These are phyloP conservation scores for Xylaria bambusicola DNA, from an alignment of 495 filamentous ascomycete genomes.

Conservation along the genomic window DNA sequence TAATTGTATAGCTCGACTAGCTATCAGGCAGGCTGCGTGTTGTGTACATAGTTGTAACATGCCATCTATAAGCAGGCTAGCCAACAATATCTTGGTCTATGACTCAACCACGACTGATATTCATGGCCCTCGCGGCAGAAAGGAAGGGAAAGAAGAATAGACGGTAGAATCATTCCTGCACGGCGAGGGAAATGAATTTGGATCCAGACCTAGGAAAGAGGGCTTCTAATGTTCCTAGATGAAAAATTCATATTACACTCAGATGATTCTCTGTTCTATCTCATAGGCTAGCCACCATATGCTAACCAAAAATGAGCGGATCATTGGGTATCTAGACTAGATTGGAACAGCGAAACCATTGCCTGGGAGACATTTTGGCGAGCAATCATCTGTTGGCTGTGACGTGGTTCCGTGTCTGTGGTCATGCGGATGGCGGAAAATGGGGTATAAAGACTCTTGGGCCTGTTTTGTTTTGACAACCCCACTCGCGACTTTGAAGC, in stretches of 20 bases:
- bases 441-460: conserved; percentile 16
- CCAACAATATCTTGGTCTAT: conserved; percentile 14
- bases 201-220: not conserved
- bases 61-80: conserved; percentile 9
- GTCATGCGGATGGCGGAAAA: conserved; percentile 17
- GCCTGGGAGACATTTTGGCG: not conserved
- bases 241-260: not conserved
- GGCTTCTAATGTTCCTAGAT: not conserved
- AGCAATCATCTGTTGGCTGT: conserved; percentile 2
- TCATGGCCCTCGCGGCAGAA: not conserved
- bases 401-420: conserved; percentile 9
- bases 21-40: not conserved
- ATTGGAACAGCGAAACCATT: not conserved
- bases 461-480: not conserved
- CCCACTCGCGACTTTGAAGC: not conserved
- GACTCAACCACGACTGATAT: not conserved
- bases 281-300: not conserved
- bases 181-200: not conserved
- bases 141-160: not conserved
- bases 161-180: not conserved
- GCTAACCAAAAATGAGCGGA: not conserved
- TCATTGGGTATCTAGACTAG: not conserved
- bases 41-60: conserved; percentile 1
- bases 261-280: not conserved
- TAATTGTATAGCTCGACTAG: conserved; percentile 1